phyloP scores from a whole-genome alignment of 192 early-diverging fungal genomes.

The Backusella australiensis region DNA sequence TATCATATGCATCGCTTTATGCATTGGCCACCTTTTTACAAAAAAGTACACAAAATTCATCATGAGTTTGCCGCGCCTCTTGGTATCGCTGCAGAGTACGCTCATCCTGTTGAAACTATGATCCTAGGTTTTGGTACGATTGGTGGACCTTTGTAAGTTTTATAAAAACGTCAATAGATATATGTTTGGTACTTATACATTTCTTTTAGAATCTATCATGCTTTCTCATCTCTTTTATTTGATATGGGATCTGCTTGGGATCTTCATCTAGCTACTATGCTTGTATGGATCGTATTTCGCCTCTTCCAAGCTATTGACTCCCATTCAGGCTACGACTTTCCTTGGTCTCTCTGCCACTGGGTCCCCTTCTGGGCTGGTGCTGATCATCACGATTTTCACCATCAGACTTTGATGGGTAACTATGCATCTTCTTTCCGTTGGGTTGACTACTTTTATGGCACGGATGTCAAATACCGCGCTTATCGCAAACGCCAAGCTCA shows the following conservation, averaged over 20 bases:
- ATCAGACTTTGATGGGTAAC: constrained; percentile 64
- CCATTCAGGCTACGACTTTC: constrained; percentile 95
- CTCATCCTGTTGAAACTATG: constrained; percentile 86
- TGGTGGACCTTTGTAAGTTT: constrained; percentile 56
- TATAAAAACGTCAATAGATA: no score
- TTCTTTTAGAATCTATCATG: constrained; percentile 31
- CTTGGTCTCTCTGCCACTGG: constrained; percentile 86
- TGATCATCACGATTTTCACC: constrained; percentile 95
- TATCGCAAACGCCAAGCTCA: constrained; percentile 44
- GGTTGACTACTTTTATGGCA: constrained; percentile 89
- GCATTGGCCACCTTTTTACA: constrained; percentile 87
- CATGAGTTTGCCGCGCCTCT: constrained; percentile 91
- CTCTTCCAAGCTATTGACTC: constrained; percentile 86
- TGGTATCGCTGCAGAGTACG: constrained; percentile 83
- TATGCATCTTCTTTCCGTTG: constrained; percentile 86
- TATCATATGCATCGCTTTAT: constrained; percentile 88
- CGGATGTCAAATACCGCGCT: constrained; percentile 74
- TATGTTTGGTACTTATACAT: no score
- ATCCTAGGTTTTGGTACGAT: constrained; percentile 87
- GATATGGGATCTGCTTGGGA: constrained; percentile 43
- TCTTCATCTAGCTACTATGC: constrained; percentile 82
- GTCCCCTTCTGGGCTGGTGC: constrained; percentile 89
- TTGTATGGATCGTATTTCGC: constrained; percentile 79
- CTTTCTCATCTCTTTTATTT: not conserved
- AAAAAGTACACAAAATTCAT: constrained; percentile 91